A percentile compares a stretch with the other conserved stretches of the same genome.
These are phyloP conservation scores for Mercurialis annua DNA, from an alignment of 345 rosid genomes.

Conservation along the genomic window DNA sequence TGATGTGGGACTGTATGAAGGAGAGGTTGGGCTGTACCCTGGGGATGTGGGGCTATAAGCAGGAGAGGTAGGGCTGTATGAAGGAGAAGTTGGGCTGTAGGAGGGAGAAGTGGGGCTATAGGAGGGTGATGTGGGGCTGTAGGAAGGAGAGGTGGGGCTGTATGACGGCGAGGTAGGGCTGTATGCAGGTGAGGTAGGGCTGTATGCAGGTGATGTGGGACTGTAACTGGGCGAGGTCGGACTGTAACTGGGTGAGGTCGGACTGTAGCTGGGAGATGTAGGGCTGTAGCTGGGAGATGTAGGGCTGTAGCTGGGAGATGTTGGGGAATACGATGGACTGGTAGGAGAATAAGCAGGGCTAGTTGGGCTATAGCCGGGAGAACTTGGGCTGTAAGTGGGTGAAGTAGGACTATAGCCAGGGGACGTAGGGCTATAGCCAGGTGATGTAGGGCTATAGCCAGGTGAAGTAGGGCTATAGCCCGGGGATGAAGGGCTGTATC, in stretches of 20 bases:
- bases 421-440: conserved; percentile 78
- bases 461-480: conserved; percentile 73
- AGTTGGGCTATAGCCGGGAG: conserved; percentile 84
- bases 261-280: conserved; percentile 72
- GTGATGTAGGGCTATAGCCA: conserved; percentile 80
- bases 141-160: conserved; percentile 69
- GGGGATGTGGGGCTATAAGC: conserved; percentile 80
- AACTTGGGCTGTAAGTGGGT: conserved; percentile 82
- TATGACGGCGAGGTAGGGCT: conserved; percentile 76
- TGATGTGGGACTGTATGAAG: conserved; percentile 26
- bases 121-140: conserved; percentile 77
- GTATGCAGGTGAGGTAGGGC: conserved; percentile 71
- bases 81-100: conserved; percentile 80
- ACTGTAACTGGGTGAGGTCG: conserved; percentile 80
- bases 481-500: conserved; percentile 66
- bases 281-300: conserved; percentile 66
- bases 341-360: conserved; percentile 80
- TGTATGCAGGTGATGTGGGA: conserved; percentile 76
- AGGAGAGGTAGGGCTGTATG: conserved; percentile 83
- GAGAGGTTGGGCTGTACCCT: conserved; percentile 37
- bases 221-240: conserved; percentile 77
- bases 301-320: conserved; percentile 48
- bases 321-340: conserved; percentile 48
- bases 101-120: conserved; percentile 85
- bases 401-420: conserved; percentile 89